phyloP scores from a whole-genome alignment of 306 rosid genomes.

The Astragalus glycyphyllos region DNA sequence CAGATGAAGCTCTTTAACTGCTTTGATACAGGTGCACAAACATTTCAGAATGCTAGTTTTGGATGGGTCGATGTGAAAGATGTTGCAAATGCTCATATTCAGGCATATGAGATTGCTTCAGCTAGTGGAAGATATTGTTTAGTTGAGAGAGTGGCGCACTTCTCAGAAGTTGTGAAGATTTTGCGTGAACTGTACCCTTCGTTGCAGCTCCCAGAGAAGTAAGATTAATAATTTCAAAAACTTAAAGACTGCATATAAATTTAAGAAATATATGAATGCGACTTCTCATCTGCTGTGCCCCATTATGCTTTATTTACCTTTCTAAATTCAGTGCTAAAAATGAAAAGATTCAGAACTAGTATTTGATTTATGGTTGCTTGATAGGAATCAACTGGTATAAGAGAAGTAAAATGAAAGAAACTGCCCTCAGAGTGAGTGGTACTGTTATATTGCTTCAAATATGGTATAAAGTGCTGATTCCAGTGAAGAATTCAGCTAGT shows the following conservation, averaged over 20 bases:
- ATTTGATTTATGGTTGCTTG: slow-evolving; percentile 23
- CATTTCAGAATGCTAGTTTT: slow-evolving; percentile 54
- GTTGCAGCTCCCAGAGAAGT: slow-evolving; percentile 70
- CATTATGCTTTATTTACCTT: slow-evolving; percentile 13
- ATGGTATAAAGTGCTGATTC: too few species aligned
- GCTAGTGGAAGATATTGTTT: slow-evolving; percentile 81
- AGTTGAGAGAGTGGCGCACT: slow-evolving; percentile 64
- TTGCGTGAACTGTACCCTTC: slow-evolving; percentile 61
- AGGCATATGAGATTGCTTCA: slow-evolving; percentile 77
- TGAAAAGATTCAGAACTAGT: slow-evolving; percentile 8
- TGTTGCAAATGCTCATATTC: slow-evolving; percentile 80
- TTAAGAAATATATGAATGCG: not conserved
- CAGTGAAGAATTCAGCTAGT: too few species aligned
- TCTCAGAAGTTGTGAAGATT: slow-evolving; percentile 59
- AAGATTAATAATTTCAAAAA: slow-evolving; percentile 35
- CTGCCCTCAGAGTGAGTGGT: too few species aligned
- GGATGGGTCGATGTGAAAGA: slow-evolving; percentile 85
- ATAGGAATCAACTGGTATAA: too few species aligned
- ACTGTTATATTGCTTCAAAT: too few species aligned
- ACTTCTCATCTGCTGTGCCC: not conserved
- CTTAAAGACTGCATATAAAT: slow-evolving; percentile 17
- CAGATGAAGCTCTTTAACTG: slow-evolving; percentile 19
- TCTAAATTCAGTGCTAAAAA: slow-evolving; percentile 21
- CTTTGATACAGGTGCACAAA: slow-evolving; percentile 61
- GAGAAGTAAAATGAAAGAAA: too few species aligned